These are phyloP conservation scores for Phytophthora idaei DNA, from an alignment of 352 stramenopile genomes.

Conservation along the genomic window DNA sequence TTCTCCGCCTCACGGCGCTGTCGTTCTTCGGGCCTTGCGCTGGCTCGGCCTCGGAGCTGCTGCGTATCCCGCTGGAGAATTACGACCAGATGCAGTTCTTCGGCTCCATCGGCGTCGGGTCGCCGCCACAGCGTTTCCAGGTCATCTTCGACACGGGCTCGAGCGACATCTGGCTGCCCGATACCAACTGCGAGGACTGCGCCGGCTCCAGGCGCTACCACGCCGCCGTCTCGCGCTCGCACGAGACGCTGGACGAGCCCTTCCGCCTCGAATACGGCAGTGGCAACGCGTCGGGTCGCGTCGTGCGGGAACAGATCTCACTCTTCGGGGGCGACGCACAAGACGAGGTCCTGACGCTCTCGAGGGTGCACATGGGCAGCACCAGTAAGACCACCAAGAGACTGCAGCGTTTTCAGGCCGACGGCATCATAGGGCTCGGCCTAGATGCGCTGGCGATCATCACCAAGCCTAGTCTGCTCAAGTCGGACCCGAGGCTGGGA, in stretches of 20 bases:
- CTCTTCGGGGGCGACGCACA: slow-evolving; percentile 29
- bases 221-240: slow-evolving; percentile 40
- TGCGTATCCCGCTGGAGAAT: slow-evolving; percentile 77
- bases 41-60: slow-evolving; percentile 17
- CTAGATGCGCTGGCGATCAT: slow-evolving; percentile 60
- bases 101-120: slow-evolving; percentile 59
- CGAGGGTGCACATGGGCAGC: slow-evolving; percentile 48
- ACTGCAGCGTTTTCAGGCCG: slow-evolving; percentile 59
- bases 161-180: slow-evolving; percentile 70
- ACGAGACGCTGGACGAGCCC: slow-evolving; percentile 28
- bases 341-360: slow-evolving; percentile 36
- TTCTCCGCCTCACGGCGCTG: slow-evolving; percentile 8
- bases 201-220: slow-evolving; percentile 49
- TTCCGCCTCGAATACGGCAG: slow-evolving; percentile 77
- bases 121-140: slow-evolving; percentile 64
- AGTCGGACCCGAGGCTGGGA: slow-evolving; percentile 27
- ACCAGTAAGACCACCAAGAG: slow-evolving; percentile 51
- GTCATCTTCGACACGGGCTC: slow-evolving; percentile 86
- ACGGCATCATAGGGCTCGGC: slow-evolving; percentile 70
- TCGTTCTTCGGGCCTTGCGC: not conserved
- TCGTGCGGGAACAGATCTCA: slow-evolving; percentile 57
- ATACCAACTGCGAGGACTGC: slow-evolving; percentile 46
- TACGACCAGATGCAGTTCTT: slow-evolving; percentile 83
- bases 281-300: slow-evolving; percentile 49
- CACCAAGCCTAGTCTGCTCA: slow-evolving; percentile 57